A percentile compares a stretch with the other conserved stretches of the same genome.
Conservation (phyloP, 2,329 filamentous ascomycete species). For the Fusarium pseudograminearum region DNA sequence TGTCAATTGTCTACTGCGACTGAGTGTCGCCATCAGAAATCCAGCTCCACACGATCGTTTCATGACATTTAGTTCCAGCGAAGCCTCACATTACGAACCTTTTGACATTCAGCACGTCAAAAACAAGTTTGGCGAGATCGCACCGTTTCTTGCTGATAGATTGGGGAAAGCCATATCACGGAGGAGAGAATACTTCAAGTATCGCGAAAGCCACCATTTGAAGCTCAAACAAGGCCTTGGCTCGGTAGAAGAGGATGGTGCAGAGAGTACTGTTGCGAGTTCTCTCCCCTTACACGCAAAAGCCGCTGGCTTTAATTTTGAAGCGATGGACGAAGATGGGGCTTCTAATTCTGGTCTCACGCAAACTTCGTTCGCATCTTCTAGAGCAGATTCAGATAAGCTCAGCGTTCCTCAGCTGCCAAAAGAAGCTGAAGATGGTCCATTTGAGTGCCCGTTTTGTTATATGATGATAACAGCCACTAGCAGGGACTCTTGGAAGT, state of each 20-base stretch:
- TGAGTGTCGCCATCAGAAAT: slow-evolving; percentile 6
- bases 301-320: rapidly evolving
- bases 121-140: rapidly evolving
- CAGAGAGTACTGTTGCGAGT: slow-evolving; percentile 3
- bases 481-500: rapidly evolving
- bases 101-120: slow-evolving; percentile 13
- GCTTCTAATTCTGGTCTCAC: neutral
- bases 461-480: slow-evolving; percentile 17
- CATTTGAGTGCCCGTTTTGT: slow-evolving; percentile 21
- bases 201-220: neutral
- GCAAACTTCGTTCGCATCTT: slow-evolving; percentile 1
- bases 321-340: neutral
- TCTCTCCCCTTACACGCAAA: neutral
- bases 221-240: neutral
- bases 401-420: neutral
- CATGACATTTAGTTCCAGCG: rapidly evolving
- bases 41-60: slow-evolving; percentile 28
- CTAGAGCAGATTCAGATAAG: rapidly evolving
- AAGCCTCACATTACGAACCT: slow-evolving; percentile 1
- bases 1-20: neutral
- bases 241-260: neutral
- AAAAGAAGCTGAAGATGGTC: neutral
- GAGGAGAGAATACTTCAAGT: slow-evolving; percentile 25
- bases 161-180: neutral
- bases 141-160: rapidly evolving